Base-by-base conservation (phyloP, 352 stramenopile species). In the Phytopythium litorale region DNA sequence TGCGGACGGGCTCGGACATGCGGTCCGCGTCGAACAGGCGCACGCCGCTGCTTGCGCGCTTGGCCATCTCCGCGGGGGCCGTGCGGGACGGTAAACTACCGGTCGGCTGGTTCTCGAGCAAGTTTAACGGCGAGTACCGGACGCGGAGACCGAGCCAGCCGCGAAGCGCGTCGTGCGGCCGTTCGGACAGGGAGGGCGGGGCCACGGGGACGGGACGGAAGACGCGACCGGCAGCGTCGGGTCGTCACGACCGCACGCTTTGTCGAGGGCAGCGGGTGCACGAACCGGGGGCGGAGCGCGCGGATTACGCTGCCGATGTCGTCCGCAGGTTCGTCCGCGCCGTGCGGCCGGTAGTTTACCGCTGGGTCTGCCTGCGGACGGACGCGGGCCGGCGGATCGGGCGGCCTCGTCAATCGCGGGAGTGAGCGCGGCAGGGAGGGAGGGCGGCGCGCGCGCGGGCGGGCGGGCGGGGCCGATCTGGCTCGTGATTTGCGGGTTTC, bases 1-100 rank as follows among this genome's bases (percentile, higher is more conserved):
- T 38, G 38, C 40, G 40, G 16, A 60, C 40, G 38, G 55, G 55
- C 55, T 60, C 55, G 15, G 55, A 60, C 55, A 52, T 50, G 38
- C 55, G 55, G 38, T 60, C 55, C 55, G 25, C 55, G 40, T 60
- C 55, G 25, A 60, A 49, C 37, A 60, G 23, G 25, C 55, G 55
- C 8, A 60, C 55, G 21, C 25, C 35, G 25, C 23, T 52, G 38
- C 38, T 51, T 23, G 25, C 55, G 53, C 35, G 53, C 53, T 58
- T 58, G 35, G 46, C 16, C 53, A 58, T 58, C n/a, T 8, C 19
- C 9, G 46, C 23, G 7, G 42, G 18, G 7, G 5, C 48, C 8
- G 25, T 37, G 48, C 48, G 48, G 48, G 48, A 54, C 16, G 48
- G 48, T 53, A 33, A 35, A 35, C 18, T 53, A 53, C 46, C 25